Conservation (phyloP, 2,329 filamentous ascomycete species). For the Scorias spongiosa region DNA sequence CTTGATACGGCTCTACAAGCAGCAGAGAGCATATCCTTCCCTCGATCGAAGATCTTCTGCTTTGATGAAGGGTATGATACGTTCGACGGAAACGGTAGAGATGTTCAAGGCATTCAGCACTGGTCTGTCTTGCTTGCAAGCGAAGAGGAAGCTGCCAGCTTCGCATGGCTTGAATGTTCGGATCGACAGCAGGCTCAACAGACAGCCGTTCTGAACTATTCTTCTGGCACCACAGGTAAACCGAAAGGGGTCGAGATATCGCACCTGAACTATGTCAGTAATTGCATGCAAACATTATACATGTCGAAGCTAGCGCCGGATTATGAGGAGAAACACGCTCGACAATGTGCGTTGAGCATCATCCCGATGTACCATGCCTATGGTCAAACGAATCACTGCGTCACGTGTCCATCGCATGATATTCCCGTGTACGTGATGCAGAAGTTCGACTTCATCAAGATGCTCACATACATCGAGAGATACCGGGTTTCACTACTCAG, state of each 20-base stretch:
- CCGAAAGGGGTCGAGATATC: constrained; percentile 74
- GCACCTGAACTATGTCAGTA: constrained; percentile 63
- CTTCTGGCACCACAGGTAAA: constrained; percentile 61
- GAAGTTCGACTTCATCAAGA: constrained; percentile 57
- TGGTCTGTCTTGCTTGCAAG: constrained; percentile 49
- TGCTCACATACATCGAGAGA: constrained; percentile 52
- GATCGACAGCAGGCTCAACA: constrained; percentile 34
- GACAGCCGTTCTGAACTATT: constrained; percentile 63
- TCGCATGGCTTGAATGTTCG: constrained; percentile 46
- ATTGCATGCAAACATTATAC: constrained; percentile 45
- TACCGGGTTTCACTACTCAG: constrained; percentile 53
- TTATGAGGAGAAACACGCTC: constrained; percentile 28
- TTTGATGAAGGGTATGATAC: constrained; percentile 42
- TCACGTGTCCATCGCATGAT: constrained; percentile 36
- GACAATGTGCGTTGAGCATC: constrained; percentile 44
- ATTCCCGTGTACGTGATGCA: constrained; percentile 64
- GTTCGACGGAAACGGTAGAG: constrained; percentile 24
- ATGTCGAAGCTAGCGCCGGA: constrained; percentile 33
- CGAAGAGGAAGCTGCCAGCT: constrained; percentile 37
- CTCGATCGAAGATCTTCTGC: constrained; percentile 42
- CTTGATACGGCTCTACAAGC: constrained; percentile 53
- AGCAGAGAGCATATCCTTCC: constrained; percentile 42
- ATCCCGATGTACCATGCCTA: constrained; percentile 52
- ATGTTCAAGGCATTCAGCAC: constrained; percentile 33
- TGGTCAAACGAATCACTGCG: constrained; percentile 52